phyloP scores from a whole-genome alignment of 2,329 filamentous ascomycete species.

The Diplodia corticola region DNA sequence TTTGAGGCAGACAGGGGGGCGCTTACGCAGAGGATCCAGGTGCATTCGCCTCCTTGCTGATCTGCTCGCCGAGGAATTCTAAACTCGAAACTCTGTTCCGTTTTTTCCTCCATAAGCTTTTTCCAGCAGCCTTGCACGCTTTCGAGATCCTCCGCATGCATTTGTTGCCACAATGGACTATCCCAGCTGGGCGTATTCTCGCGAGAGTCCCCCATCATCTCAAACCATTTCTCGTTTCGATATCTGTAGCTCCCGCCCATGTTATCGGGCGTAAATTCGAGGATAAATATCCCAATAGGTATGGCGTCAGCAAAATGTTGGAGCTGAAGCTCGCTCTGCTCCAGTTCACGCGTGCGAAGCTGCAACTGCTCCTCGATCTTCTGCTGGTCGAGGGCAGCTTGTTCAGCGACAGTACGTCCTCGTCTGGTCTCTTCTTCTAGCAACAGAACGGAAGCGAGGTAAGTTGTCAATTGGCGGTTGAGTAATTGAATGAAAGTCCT shows the following conservation, averaged over 20 bases:
- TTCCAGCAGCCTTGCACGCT: not conserved
- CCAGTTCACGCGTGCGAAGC: slow-evolving; percentile 13
- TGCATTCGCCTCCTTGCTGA: not conserved
- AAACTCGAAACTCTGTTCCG: slow-evolving; percentile 19
- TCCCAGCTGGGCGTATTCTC: slow-evolving; percentile 9
- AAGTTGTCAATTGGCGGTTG: slow-evolving; percentile 37
- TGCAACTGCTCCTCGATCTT: slow-evolving; percentile 27
- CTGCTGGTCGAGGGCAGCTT: slow-evolving; percentile 38
- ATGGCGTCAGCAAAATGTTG: slow-evolving; percentile 22
- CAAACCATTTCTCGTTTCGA: slow-evolving; percentile 25
- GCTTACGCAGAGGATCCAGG: slow-evolving; percentile 21
- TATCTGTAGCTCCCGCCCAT: slow-evolving; percentile 23
- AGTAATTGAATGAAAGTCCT: slow-evolving; percentile 34
- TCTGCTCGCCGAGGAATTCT: slow-evolving; percentile 1
- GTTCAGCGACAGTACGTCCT: slow-evolving; percentile 28
- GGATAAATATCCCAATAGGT: slow-evolving; percentile 21
- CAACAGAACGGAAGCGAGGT: slow-evolving; percentile 38
- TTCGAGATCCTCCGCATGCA: slow-evolving; percentile 11
- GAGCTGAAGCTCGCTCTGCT: slow-evolving; percentile 20
- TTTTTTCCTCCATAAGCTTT: slow-evolving; percentile 19
- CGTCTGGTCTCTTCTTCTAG: slow-evolving; percentile 36
- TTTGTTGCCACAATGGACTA: slow-evolving; percentile 18
- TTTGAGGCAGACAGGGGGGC: not conserved
- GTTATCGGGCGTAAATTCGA: slow-evolving; percentile 20
- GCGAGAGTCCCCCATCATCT: slow-evolving; percentile 19